Evolutionary conservation across 306 rosid genomes (phyloP).

Genomic region (Ochetophila trinervis): DNA sequence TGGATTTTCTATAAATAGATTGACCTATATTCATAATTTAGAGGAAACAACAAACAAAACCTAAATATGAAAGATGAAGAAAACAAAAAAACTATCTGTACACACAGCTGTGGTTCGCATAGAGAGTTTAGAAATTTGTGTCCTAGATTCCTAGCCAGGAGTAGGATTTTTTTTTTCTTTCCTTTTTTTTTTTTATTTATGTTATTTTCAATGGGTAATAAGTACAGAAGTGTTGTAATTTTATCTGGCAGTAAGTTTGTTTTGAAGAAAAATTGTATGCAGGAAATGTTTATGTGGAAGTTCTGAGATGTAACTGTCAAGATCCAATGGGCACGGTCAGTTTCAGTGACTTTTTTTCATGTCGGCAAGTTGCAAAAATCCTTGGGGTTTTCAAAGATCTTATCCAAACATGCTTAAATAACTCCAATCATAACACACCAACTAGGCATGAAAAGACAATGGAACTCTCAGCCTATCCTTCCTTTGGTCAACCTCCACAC

Average conservation of each 20-base stretch:
- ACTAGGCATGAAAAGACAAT: conserved; percentile 31
- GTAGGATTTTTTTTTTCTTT: too few species aligned
- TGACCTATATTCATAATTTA: too few species aligned
- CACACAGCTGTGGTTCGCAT: too few species aligned
- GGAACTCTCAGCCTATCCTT: not conserved
- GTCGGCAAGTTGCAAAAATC: conserved; percentile 23
- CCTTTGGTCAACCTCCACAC: too few species aligned
- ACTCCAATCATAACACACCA: conserved; percentile 28
- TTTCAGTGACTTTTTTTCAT: conserved; percentile 4
- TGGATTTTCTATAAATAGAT: too few species aligned
- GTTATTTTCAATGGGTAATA: too few species aligned
- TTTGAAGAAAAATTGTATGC: not conserved
- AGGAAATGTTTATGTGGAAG: not conserved
- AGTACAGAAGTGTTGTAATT: not conserved
- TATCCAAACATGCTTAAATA: conserved; percentile 19
- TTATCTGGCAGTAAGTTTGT: not conserved
- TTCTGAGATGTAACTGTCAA: conserved; percentile 13
- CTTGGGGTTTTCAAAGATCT: conserved; percentile 2
- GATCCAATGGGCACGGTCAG: conserved; percentile 13
- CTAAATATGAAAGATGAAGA: too few species aligned
- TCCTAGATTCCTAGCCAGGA: too few species aligned
- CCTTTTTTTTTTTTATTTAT: too few species aligned
- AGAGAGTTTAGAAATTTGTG: too few species aligned
- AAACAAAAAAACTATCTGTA: too few species aligned
- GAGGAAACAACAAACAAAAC: too few species aligned